Conservation (phyloP, 306 rosid genomes). For the Vigna hirtella region DNA sequence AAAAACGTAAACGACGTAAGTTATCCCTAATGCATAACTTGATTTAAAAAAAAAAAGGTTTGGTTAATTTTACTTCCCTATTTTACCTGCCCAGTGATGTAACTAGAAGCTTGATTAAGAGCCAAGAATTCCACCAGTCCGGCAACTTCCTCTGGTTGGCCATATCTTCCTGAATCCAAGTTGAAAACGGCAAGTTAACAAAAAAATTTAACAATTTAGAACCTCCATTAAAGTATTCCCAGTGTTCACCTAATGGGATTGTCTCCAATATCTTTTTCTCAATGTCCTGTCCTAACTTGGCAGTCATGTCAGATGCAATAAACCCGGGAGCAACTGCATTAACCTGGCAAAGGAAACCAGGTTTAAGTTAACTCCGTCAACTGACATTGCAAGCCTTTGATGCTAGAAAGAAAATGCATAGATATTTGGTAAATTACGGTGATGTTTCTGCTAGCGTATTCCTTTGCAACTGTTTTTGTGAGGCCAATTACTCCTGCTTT, state of each 20-base stretch:
- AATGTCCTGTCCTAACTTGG: conserved; percentile 78
- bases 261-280: conserved; percentile 85
- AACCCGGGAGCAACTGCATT: conserved; percentile 98
- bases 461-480: conserved; percentile 90
- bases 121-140: conserved; percentile 97
- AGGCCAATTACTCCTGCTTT: conserved; percentile 99
- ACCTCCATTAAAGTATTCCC: conserved; percentile 10
- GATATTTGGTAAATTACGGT: conserved; percentile 56
- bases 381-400: background rate
- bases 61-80: background rate
- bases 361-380: conserved; percentile 38
- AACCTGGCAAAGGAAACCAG: conserved; percentile 62
- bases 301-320: conserved; percentile 98
- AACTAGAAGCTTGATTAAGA: conserved; percentile 84
- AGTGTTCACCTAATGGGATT: conserved; percentile 83
- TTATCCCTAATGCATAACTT: background rate
- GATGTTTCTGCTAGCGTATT: conserved; percentile 88
- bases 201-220: conserved; percentile 30
- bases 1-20: background rate
- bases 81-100: conserved; percentile 93
- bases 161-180: conserved; percentile 79
- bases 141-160: conserved; percentile 97
- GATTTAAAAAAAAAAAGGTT: background rate
- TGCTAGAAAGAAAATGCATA: conserved; percentile 33
- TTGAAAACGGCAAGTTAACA: conserved; percentile 32